Percentiles rank a stretch among this genome's conserved stretches.
Evolutionary conservation across 164 flowering plant genomes (phyloP).

Genomic region (Vitis vinifera): ASM3070453v1 NC_081810.1:4166501-4167000

Average conservation of each 20-base stretch:
- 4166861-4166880: not conserved
- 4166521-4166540: not conserved
- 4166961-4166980: constrained; percentile 95
- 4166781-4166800: too few relatives aligned
- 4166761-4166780: too few relatives aligned
- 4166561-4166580: not conserved
- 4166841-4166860: not conserved
- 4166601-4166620: not conserved
- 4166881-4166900: constrained; percentile 20
- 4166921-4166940: constrained; percentile 98
- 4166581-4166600: not conserved
- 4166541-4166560: not conserved
- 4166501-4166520: too few relatives aligned
- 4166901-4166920: constrained; percentile 94
- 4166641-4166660: not conserved
- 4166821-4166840: not conserved
- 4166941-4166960: constrained; percentile 96
- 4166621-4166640: not conserved
- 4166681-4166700: too few relatives aligned
- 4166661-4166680: not conserved
- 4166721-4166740: too few relatives aligned
- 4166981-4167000: constrained; percentile 61
- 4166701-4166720: too few relatives aligned
- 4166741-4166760: too few relatives aligned
- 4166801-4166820: too few relatives aligned